Evolutionary conservation across 2,329 filamentous ascomycete species (phyloP), one percentile per base, ranked within the genome.

Genomic region (Xylaria sp.): DNA sequence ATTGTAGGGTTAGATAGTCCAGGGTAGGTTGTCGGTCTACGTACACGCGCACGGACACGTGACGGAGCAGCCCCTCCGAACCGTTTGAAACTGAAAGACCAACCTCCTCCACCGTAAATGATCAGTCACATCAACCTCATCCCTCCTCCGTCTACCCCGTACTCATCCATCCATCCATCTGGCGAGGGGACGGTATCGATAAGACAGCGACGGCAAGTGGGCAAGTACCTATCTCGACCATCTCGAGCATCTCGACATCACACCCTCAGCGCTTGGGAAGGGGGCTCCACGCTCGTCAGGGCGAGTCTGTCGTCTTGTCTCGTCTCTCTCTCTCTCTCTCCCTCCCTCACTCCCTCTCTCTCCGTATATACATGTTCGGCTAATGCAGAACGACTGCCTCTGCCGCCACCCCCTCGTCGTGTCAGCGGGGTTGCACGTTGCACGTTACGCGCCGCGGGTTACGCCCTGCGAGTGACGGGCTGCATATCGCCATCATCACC

Each of bases 11-110:
- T n/a, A n/a, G n/a, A n/a, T n/a, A n/a, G n/a, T n/a, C n/a, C n/a
- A n/a, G n/a, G n/a, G n/a, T n/a, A n/a, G n/a, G n/a, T n/a, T n/a
- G n/a, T n/a, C n/a, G n/a, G n/a, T n/a, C n/a, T n/a, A n/a, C n/a
- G n/a, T n/a, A n/a, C n/a, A n/a, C n/a, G 39, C 45, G 23, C 46
- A 30, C 46, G 30, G 32, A 23, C 52, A 36, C 52, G 46, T 30
- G 25, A 30, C 15, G 25, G 46, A 48, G 4, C 20, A 45, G 55
- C 66, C 67, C 58, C 67, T 45, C 28, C n/a, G 39, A 62, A 70
- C 69, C 69, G 69, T 70, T 70, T 69, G 39, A 70, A 70, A 70
- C 69, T 66, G 60, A 67, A 13, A 52, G 57, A 10, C 60, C 60
- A 66, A 65, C 66, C 63, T 68, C 57, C 18, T 48, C 57, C 52